Evolutionary conservation across 768 basidiomycete species (phyloP).

Genomic region (Boletus bicolor): DNA sequence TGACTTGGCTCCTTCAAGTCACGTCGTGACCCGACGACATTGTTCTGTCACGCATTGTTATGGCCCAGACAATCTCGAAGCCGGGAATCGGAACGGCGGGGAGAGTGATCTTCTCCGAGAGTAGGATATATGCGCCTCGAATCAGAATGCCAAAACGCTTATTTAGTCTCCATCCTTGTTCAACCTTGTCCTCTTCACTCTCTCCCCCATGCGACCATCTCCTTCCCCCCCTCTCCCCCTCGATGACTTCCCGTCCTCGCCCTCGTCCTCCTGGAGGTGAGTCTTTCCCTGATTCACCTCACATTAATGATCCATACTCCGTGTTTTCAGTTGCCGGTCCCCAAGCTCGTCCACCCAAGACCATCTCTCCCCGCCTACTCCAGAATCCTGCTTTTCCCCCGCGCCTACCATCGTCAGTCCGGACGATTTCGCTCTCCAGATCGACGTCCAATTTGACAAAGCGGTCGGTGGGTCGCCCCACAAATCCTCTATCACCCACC

Average conservation of each 20-base stretch:
- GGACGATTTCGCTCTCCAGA: slow-evolving; percentile 12
- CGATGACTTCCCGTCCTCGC: slow-evolving; percentile 15
- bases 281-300: not conserved
- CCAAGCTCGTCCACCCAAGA: slow-evolving; percentile 13
- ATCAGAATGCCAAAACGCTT: not conserved
- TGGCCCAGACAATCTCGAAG: not conserved
- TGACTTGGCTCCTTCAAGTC: not conserved
- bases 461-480: not conserved
- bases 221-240: not conserved
- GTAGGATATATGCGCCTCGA: not conserved
- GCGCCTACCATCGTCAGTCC: slow-evolving; percentile 11
- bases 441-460: slow-evolving; percentile 10
- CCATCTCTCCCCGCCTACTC: slow-evolving; percentile 18
- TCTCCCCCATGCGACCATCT: slow-evolving; percentile 5
- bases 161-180: not conserved
- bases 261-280: slow-evolving; percentile 27
- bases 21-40: not conserved
- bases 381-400: slow-evolving; percentile 13
- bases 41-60: not conserved
- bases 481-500: not conserved
- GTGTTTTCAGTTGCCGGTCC: slow-evolving; percentile 8
- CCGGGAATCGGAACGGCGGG: slow-evolving; percentile 11
- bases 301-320: no score
- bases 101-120: slow-evolving; percentile 5
- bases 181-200: not conserved